Base-by-base conservation (phyloP, 805 yeast species). In the Maudiozyma barnettii region DNA sequence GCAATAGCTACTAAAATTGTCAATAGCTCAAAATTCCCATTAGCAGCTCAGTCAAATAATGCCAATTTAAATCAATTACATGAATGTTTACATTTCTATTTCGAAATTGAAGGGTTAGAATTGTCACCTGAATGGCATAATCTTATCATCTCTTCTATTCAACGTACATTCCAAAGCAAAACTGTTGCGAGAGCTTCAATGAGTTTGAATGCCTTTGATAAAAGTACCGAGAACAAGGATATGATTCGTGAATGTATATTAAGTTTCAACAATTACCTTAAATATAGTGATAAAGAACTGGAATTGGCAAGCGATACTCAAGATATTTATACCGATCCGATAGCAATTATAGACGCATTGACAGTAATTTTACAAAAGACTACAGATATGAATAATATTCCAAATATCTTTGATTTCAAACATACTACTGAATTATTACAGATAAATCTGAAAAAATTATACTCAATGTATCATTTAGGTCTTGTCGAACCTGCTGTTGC, bases 141-240 rank as follows among this genome's bases (percentile, higher is more conserved):
- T 5, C 61, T 60, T 52, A 60, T 65, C 16, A 60, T 63, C 10
- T 45, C 52, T 4, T 70, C 74, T 1, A 62, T 74, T 44, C 56
- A 63, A 14, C 69, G 65, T 43, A 74, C 80, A 0, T 77, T 75
- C 48, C 81, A 76, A 54, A 74, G 70, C 37, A 62, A 59, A 20
- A 50, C 48, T 6, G 64, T 69, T 39, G 59, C 63, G 39, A 66
- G 55, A 51, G 58, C 61, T 49, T 72, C 70, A 48, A 69, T 64
- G 54, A 60, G 48, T 52, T 66, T 66, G 50, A 26, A 26, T 12
- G 30, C 12, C 12, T 26, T 26, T 26, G 10, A 33, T 33, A 66
- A 61, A 46, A 46, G 19, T 44, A 55, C n/a, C n/a, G n/a, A 5
- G 53, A 55, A 22, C 16, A 16, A 29, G 10, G 21, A 16, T 23